phyloP scores from a whole-genome alignment of 139 green algal genomes.

The Chlamydomonas sp. region DNA sequence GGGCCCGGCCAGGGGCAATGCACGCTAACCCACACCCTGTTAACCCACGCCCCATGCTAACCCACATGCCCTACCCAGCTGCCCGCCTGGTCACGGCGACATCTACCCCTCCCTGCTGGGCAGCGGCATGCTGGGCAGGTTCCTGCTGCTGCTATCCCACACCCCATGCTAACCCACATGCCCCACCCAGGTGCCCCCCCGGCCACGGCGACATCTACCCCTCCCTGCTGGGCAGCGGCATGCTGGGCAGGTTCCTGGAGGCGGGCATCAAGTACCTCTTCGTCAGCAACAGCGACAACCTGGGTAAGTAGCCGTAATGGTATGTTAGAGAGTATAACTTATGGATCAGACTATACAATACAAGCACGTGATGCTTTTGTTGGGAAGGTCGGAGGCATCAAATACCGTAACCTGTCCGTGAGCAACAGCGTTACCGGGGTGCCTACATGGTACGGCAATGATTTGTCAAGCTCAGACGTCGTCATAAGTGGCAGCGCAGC shows the following conservation, averaged over 20 bases:
- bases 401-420: no score
- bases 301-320: no score
- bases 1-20: not conserved
- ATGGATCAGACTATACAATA: no score
- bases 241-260: slow-evolving; percentile 83
- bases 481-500: no score
- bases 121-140: slow-evolving; percentile 85
- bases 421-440: slow-evolving; percentile 75
- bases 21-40: not conserved
- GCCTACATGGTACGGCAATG: slow-evolving; percentile 62
- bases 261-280: slow-evolving; percentile 67
- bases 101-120: slow-evolving; percentile 94
- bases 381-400: no score
- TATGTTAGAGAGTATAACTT: no score
- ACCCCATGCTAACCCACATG: not conserved
- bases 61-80: slow-evolving; percentile 57
- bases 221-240: slow-evolving; percentile 87
- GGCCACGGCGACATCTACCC: slow-evolving; percentile 96
- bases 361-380: no score
- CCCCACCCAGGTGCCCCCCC: slow-evolving; percentile 79
- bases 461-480: no score
- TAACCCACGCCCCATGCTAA: no score
- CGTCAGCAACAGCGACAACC: no score
- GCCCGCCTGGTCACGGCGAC: slow-evolving; percentile 92
- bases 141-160: slow-evolving; percentile 48